A percentile compares a stretch with the other conserved stretches of the same genome.
These are phyloP conservation scores for Ceratobasidium sp. DNA, from an alignment of 1,284 basidiomycete genomes.

Conservation along the genomic window DNA sequence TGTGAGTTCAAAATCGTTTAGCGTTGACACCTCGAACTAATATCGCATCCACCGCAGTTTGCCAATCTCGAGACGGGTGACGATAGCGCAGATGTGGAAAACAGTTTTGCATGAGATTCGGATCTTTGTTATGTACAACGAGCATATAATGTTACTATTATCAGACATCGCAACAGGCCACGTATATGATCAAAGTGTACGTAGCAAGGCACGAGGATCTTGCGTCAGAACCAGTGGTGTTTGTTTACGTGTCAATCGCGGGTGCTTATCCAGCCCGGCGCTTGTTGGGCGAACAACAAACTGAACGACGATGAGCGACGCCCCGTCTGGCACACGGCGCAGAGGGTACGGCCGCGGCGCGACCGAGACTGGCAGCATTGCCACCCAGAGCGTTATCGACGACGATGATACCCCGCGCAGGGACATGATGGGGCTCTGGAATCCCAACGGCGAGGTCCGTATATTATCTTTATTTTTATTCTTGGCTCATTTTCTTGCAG, in stretches of 20 bases:
- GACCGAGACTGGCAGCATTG: slow-evolving; percentile 36
- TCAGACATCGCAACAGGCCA: too few relatives aligned
- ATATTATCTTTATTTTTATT: background rate
- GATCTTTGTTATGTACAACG: background rate
- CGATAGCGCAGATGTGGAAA: slow-evolving; percentile 91
- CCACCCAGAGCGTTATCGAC: slow-evolving; percentile 36
- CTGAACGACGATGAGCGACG: slow-evolving; percentile 29
- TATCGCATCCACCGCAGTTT: slow-evolving; percentile 72
- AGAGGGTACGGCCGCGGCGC: slow-evolving; percentile 39
- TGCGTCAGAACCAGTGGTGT: slow-evolving; percentile 15
- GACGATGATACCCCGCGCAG: slow-evolving; percentile 26
- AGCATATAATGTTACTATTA: background rate
- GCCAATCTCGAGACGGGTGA: slow-evolving; percentile 87
- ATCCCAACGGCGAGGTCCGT: slow-evolving; percentile 36
- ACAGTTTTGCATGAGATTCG: slow-evolving; percentile 73
- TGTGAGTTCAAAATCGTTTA: too few relatives aligned
- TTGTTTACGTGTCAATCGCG: slow-evolving; percentile 38
- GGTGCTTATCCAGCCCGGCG: slow-evolving; percentile 23
- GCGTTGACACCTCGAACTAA: background rate
- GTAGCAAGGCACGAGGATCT: background rate
- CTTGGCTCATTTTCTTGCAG: background rate
- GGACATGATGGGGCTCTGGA: slow-evolving; percentile 44
- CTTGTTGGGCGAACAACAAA: background rate
- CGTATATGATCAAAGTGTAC: background rate
- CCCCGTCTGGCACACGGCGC: slow-evolving; percentile 29